A percentile compares a stretch with the other conserved stretches of the same genome.
These are phyloP conservation scores for Chenopodium suecicum DNA, from an alignment of 148 eudicot genomes.

Conservation along the genomic window DNA sequence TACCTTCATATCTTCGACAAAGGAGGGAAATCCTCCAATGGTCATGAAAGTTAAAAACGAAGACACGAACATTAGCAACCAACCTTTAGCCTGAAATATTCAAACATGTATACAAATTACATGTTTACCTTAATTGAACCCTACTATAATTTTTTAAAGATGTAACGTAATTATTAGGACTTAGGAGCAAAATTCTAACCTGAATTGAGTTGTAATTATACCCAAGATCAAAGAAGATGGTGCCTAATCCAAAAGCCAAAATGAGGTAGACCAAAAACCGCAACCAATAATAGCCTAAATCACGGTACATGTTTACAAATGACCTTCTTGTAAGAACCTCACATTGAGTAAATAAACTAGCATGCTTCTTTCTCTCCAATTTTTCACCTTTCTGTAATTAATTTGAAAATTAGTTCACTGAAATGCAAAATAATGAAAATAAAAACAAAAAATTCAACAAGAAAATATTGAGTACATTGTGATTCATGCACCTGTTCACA, in stretches of 20 bases:
- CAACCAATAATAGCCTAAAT: constrained; percentile 65
- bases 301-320: constrained; percentile 59
- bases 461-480: too few species aligned
- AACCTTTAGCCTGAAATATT: constrained; percentile 44
- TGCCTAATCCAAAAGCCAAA: constrained; percentile 37
- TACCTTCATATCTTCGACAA: constrained; percentile 62
- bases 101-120: not conserved
- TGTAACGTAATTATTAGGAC: too few species aligned
- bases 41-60: constrained; percentile 63
- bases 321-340: constrained; percentile 61
- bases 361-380: constrained; percentile 34
- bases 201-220: constrained; percentile 38
- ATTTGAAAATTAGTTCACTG: not conserved
- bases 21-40: constrained; percentile 79
- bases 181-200: constrained; percentile 27
- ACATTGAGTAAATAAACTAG: constrained; percentile 50
- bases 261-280: constrained; percentile 48
- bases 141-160: not conserved
- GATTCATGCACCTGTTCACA: not conserved
- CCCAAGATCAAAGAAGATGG: constrained; percentile 48
- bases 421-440: too few species aligned
- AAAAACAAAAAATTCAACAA: not conserved
- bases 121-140: not conserved
- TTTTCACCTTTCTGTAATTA: constrained; percentile 26
- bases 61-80: constrained; percentile 44